A percentile compares a stretch with the other conserved stretches of the same genome.
phyloP scores from a whole-genome alignment of 1,139 yeast genomes.

The Diutina scorzettiae region DNA sequence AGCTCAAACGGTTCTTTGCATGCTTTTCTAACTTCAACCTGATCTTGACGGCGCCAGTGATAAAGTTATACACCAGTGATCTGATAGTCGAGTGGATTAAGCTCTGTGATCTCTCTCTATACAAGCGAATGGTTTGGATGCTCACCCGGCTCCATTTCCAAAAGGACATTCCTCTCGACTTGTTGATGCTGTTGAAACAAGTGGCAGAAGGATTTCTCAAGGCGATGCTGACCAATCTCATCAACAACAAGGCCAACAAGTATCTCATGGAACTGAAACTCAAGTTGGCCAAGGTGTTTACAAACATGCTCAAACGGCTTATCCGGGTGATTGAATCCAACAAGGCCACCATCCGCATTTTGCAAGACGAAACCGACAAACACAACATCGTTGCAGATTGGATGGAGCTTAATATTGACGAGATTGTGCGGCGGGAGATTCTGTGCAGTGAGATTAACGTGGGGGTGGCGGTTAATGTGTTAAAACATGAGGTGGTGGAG shows the following conservation, averaged over 20 bases:
- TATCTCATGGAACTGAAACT: constrained; percentile 40
- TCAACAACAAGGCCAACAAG: constrained; percentile 35
- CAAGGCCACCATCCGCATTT: constrained; percentile 38
- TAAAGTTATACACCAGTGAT: constrained; percentile 43
- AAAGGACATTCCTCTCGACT: constrained; percentile 40
- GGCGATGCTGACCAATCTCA: constrained; percentile 23
- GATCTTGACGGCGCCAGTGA: constrained; percentile 54
- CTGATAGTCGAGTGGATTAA: constrained; percentile 48
- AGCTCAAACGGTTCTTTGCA: constrained; percentile 45
- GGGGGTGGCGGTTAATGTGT: constrained; percentile 15
- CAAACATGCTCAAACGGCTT: constrained; percentile 43
- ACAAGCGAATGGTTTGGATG: constrained; percentile 49
- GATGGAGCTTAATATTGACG: constrained; percentile 39
- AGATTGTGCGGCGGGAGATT: constrained; percentile 40
- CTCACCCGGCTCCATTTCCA: constrained; percentile 58
- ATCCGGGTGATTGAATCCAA: constrained; percentile 52
- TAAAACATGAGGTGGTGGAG: neutral
- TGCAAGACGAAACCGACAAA: constrained; percentile 35
- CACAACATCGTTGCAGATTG: constrained; percentile 49
- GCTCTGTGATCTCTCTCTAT: constrained; percentile 53
- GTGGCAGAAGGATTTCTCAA: constrained; percentile 32
- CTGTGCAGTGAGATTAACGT: constrained; percentile 33
- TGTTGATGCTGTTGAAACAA: constrained; percentile 36
- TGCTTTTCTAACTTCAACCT: constrained; percentile 44
- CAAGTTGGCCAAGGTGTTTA: constrained; percentile 44